Evolutionary conservation across 2,329 filamentous ascomycete genomes (phyloP).

Genomic region (Trichoderma sp.): DNA sequence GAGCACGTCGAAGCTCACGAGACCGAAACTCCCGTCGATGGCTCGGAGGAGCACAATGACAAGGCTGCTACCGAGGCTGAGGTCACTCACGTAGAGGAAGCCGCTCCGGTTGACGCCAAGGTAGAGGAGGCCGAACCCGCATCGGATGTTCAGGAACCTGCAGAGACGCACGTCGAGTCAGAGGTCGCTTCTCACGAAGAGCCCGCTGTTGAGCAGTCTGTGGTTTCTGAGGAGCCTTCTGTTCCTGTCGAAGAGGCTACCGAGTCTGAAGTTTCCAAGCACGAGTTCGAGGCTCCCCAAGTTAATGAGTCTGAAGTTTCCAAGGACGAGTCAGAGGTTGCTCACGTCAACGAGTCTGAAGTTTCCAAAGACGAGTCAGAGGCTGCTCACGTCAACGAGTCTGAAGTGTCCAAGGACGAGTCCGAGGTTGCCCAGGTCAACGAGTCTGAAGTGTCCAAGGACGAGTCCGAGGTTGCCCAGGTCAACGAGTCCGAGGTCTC

Average conservation of each 20-base stretch:
- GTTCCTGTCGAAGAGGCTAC: conserved; percentile 8
- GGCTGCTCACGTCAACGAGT: no score
- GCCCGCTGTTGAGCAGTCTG: conserved; percentile 10
- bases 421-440: no score
- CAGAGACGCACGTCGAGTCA: neutral
- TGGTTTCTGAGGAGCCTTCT: conserved; percentile 7
- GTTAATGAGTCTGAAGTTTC: conserved; percentile 29
- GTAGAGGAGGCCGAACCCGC: conserved; percentile 7
- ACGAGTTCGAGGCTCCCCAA: conserved; percentile 21
- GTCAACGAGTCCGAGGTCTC: no score
- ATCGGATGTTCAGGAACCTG: conserved; percentile 5
- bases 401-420: no score
- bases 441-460: no score
- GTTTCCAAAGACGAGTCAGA: no score
- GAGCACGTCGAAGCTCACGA: conserved; percentile 7
- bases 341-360: no score
- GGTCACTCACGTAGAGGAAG: conserved; percentile 12
- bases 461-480: no score
- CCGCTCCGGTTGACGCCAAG: conserved; percentile 4
- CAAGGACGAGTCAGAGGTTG: neutral
- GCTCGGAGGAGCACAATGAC: neutral
- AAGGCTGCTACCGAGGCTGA: conserved; percentile 31
- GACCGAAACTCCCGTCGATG: conserved; percentile 28
- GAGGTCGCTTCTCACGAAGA: conserved; percentile 8
- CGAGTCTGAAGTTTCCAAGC: conserved; percentile 14